These are phyloP conservation scores for Prunus dulcis DNA, from an alignment of 306 rosid genomes.

Conservation along the genomic window DNA sequence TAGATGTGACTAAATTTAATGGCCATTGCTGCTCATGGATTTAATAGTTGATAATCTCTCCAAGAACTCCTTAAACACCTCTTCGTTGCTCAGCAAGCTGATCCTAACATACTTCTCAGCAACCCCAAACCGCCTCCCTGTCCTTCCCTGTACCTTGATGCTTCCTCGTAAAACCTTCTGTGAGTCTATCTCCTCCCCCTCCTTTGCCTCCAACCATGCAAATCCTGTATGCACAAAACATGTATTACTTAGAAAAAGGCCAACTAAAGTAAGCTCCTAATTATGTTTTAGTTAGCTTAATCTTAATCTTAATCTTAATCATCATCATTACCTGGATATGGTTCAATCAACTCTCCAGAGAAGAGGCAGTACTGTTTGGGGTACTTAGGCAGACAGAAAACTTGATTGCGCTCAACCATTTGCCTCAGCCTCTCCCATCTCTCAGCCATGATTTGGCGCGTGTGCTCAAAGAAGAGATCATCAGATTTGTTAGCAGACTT, in stretches of 20 bases:
- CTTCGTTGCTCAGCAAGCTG: conserved; percentile 51
- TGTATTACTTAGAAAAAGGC: neutral
- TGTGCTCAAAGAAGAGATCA: conserved; percentile 47
- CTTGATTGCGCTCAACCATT: conserved; percentile 26
- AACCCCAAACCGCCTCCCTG: conserved; percentile 61
- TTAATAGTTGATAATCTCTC: conserved; percentile 37
- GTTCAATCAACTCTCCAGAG: conserved; percentile 36
- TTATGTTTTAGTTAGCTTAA: too few species aligned
- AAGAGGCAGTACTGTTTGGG: conserved; percentile 48
- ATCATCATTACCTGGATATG: conserved; percentile 46
- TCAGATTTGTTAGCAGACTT: conserved; percentile 27
- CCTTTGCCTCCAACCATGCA: conserved; percentile 68
- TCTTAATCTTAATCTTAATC: too few species aligned
- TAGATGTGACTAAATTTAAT: neutral
- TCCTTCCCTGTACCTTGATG: conserved; percentile 38
- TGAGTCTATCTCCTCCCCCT: conserved; percentile 44
- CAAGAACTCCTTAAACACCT: conserved; percentile 41
- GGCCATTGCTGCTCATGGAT: conserved; percentile 18
- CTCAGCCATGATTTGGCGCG: conserved; percentile 35
- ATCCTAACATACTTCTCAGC: conserved; percentile 42
- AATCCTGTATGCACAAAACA: conserved; percentile 34
- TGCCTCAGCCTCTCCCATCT: conserved; percentile 65
- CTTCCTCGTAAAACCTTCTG: conserved; percentile 36
- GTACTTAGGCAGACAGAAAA: conserved; percentile 38
- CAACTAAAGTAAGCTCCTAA: too few species aligned